Evolutionary conservation across 2,329 filamentous ascomycete genomes (phyloP), one percentile per base, ranked within the genome.

Genomic region (Nemania sp.): DNA sequence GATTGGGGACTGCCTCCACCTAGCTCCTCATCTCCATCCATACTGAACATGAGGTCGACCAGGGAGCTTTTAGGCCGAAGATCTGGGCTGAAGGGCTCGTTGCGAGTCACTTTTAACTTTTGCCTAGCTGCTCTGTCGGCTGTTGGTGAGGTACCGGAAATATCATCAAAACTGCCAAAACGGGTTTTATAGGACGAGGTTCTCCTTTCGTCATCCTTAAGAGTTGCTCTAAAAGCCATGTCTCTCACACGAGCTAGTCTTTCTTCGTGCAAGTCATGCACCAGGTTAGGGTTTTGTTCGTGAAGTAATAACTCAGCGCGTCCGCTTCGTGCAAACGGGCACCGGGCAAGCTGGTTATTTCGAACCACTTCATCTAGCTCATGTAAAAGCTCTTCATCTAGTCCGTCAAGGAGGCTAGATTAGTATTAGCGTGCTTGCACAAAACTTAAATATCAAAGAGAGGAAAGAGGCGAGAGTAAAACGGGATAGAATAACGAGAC

Each of bases 1-100:
- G 78, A 73, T 7, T 72, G 64, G 2, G 80, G 77, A 56, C 78
- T 82, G 27, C 70, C 69, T 7, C 72, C 64, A 1, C 72, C 73
- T 6, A 78, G 74, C 0, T 85, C 86, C 47, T 85, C 86, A 51
- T 94, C 93, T 43, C 97, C 94, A 66, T 97, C 95, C 94, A 98
- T 98, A 72, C 93, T 89, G 76, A 98, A 98, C 79, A 97, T 97
- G 62, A 98, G 85, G 73, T 98, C 94, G 43, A 85, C 86, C 1
- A 86, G 83, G 0, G 92, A 94, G 22, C 85, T 86, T 74, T 89
- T 93, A 1, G 91, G 85, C 62, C 88, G 90, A 52, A 96, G 82
- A 20, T 82, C 84, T 0, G 93, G 93, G 64, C 89, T 93, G 59
- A 87, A 85, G 0, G 85, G 83, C 68, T 89, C 88, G 70, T 89